These are phyloP conservation scores for Wickerhamiella slavikovae DNA, from an alignment of 805 yeast genomes.

Conservation along the genomic window DNA sequence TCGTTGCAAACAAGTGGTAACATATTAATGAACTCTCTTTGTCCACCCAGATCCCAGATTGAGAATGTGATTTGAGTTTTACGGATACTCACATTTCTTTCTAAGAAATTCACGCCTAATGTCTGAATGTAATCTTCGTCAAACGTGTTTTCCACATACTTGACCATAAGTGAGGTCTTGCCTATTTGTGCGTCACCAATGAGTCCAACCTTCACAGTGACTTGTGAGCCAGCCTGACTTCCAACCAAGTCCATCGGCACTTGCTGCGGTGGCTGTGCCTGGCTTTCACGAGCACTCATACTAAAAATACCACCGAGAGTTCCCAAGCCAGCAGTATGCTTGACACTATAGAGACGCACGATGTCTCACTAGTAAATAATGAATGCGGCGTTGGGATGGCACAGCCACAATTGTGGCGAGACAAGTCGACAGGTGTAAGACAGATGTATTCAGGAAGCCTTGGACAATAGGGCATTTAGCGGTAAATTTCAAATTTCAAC, in stretches of 20 bases:
- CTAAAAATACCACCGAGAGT: too few species aligned
- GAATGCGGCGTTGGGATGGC: too few species aligned
- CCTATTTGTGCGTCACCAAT: slow-evolving; percentile 95
- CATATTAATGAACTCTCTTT: slow-evolving; percentile 87
- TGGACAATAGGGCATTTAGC: too few species aligned
- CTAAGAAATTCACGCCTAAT: slow-evolving; percentile 87
- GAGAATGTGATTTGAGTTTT: slow-evolving; percentile 78
- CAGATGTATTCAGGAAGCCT: too few species aligned
- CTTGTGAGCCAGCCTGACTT: slow-evolving; percentile 13
- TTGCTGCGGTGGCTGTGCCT: not conserved
- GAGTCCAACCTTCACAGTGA: slow-evolving; percentile 59
- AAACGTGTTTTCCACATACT: slow-evolving; percentile 86
- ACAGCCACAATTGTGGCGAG: too few species aligned
- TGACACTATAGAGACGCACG: too few species aligned
- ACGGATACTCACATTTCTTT: slow-evolving; percentile 63
- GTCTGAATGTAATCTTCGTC: slow-evolving; percentile 89
- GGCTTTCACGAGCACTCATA: too few species aligned
- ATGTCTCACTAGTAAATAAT: too few species aligned
- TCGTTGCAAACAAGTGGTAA: slow-evolving; percentile 79
- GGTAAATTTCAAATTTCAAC: too few species aligned
- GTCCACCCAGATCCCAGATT: slow-evolving; percentile 94
- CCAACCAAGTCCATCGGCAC: slow-evolving; percentile 11
- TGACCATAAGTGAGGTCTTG: slow-evolving; percentile 88
- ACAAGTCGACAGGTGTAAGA: too few species aligned
- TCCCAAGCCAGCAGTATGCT: too few species aligned